A percentile compares a stretch with the other conserved stretches of the same genome.
Conservation (phyloP, 1,284 basidiomycete genomes). For the Phellopilus nigrolimitatus region DNA sequence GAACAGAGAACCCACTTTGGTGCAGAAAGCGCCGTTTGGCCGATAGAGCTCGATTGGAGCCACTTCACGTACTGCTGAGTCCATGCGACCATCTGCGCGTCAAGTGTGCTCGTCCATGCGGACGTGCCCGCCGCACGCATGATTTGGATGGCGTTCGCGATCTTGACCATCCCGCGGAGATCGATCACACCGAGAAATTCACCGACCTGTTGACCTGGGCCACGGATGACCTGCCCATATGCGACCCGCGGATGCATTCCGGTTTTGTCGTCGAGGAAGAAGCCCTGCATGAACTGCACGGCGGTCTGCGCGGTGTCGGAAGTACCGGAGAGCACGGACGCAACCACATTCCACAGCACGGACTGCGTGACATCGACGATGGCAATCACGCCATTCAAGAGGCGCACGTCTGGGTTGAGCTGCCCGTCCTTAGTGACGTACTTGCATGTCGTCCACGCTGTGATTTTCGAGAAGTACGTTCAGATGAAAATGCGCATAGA, state of each 20-base stretch:
- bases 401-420: conserved; percentile 61
- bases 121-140: conserved; percentile 44
- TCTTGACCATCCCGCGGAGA: conserved; percentile 55
- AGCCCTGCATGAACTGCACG: conserved; percentile 46
- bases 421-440: conserved; percentile 54
- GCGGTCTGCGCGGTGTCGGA: conserved; percentile 35
- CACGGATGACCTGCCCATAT: conserved; percentile 62
- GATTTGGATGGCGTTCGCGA: conserved; percentile 53
- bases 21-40: conserved; percentile 43
- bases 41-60: conserved; percentile 48
- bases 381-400: conserved; percentile 49
- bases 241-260: conserved; percentile 67
- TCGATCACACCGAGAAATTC: conserved; percentile 63
- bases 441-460: conserved; percentile 57
- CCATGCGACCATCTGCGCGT: conserved; percentile 47
- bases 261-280: conserved; percentile 56
- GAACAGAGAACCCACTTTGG: conserved; percentile 53
- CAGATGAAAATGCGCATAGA: background rate
- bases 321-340: conserved; percentile 46
- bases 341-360: conserved; percentile 56
- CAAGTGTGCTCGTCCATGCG: conserved; percentile 53
- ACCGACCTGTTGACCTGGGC: conserved; percentile 49
- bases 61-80: conserved; percentile 48
- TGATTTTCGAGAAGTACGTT: too few species aligned
- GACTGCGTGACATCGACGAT: conserved; percentile 54